Base-by-base conservation (phyloP, 2,329 filamentous ascomycete genomes). In the Fusarium robinianum region DNA sequence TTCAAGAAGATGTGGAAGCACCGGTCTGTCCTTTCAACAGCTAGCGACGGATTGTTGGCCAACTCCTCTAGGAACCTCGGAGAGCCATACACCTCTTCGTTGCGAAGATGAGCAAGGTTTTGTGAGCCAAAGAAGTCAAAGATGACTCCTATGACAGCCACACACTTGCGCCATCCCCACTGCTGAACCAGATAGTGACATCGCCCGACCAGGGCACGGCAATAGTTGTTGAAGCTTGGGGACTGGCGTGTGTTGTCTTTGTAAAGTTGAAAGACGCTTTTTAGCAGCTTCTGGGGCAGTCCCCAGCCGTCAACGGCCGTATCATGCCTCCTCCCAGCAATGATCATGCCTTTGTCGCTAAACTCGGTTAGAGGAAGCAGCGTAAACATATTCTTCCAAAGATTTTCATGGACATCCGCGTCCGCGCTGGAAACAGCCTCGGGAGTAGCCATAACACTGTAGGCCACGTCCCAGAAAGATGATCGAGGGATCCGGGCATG, bases 1-100 rank as follows among this genome's bases (percentile, higher is more conserved):
- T 87, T 87, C 36, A 87, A 69, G 38, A 86, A 83, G 15, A 86
- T 76, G 58, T 86, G 83, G 54, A 87, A 87, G 57, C 81, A 85
- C 14, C 73, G 72, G 57, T 87, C 84, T 27, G 77, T 73, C 2
- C 72, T 66, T 12, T 78, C 72, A 10, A 84, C 63, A 2, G 65
- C 65, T 5, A 86, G 64, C 0, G 69, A 74, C 2, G 78, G 75
- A 3, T 58, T 63, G 7, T 54, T 57, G 17, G 64, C 69, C 3
- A 87, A 73, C 12, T 79, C 68, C 33, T 84, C 80, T 0, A 87
- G 67, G 38, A 87, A 87, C 3, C 65, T 68, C 1, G 83, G 81
- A 4, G 83, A 86, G 41, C 72, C 72, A 54, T 79, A 79, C 2
- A 76, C 78, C 58, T 84, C 79, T 60, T 87, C 84, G 46, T 86